These are phyloP conservation scores for Wickerhamiella bombiphila DNA, from an alignment of 805 yeast genomes.

Conservation along the genomic window DNA sequence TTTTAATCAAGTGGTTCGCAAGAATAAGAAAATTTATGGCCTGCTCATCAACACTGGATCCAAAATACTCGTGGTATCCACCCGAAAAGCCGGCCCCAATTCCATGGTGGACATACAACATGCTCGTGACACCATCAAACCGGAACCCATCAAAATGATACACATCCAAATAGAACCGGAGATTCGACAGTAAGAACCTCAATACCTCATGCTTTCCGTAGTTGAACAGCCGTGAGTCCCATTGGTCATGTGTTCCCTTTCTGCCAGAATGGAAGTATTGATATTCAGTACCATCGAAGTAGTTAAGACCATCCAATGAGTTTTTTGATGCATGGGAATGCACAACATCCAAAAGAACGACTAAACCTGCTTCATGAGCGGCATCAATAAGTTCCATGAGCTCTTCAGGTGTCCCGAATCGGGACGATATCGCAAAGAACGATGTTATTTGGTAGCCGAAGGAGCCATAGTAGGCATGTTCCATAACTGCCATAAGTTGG, in stretches of 20 bases:
- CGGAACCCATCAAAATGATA: constrained; percentile 89
- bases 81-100: constrained; percentile 80
- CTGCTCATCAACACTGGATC: constrained; percentile 64
- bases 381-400: constrained; percentile 78
- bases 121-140: constrained; percentile 91
- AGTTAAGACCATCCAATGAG: constrained; percentile 83
- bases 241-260: constrained; percentile 74
- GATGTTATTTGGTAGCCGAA: constrained; percentile 95
- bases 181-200: constrained; percentile 68
- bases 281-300: constrained; percentile 89
- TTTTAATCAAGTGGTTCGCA: constrained; percentile 65
- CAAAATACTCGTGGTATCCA: constrained; percentile 80
- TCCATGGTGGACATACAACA: constrained; percentile 89
- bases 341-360: constrained; percentile 80
- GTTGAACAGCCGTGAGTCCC: constrained; percentile 95
- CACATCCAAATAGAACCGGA: constrained; percentile 69
- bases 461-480: constrained; percentile 95
- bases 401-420: constrained; percentile 93
- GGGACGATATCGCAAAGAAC: constrained; percentile 77
- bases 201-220: constrained; percentile 85
- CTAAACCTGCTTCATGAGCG: constrained; percentile 78
- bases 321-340: constrained; percentile 95
- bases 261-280: constrained; percentile 90
- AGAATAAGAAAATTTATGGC: constrained; percentile 77
- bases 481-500: constrained; percentile 97